These are phyloP conservation scores for Sphaerosporella brunnea DNA, from an alignment of 495 filamentous ascomycete genomes.

Conservation along the genomic window DNA sequence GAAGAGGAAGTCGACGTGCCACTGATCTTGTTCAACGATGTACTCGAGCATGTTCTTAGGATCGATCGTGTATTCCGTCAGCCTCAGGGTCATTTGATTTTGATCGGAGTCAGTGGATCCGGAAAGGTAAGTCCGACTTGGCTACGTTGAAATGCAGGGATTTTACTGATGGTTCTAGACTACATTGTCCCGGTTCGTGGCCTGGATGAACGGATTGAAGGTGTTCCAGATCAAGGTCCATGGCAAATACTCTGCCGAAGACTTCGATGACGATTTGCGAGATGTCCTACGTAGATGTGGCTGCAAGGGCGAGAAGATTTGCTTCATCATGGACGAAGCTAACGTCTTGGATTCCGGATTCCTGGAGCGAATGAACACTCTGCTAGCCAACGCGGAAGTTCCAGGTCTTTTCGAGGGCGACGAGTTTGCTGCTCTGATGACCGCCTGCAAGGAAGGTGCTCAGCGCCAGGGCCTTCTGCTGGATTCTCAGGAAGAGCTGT, in stretches of 20 bases:
- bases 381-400: conserved; percentile 94
- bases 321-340: conserved; percentile 99
- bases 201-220: conserved; percentile 99
- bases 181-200: conserved; percentile 89
- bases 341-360: conserved; percentile 98
- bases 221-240: conserved; percentile 99
- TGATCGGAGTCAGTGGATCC: conserved; percentile 94
- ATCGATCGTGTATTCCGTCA: conserved; percentile 98
- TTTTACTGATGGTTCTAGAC: conserved; percentile 35
- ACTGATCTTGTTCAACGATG: conserved; percentile 93
- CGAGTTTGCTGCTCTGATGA: conserved; percentile 91
- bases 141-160: background rate
- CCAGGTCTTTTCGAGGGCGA: conserved; percentile 96
- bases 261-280: conserved; percentile 93
- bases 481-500: conserved; percentile 93
- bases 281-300: conserved; percentile 85
- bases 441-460: conserved; percentile 91
- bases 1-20: conserved; percentile 98
- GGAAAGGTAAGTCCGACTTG: conserved; percentile 41
- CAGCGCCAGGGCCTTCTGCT: conserved; percentile 87
- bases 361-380: conserved; percentile 95
- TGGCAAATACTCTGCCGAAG: conserved; percentile 92
- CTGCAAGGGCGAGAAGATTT: conserved; percentile 97
- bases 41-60: conserved; percentile 88
- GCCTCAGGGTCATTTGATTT: conserved; percentile 90